These are phyloP conservation scores for Lactifluus hygrophoroides DNA, from an alignment of 768 basidiomycete genomes.

Conservation along the genomic window DNA sequence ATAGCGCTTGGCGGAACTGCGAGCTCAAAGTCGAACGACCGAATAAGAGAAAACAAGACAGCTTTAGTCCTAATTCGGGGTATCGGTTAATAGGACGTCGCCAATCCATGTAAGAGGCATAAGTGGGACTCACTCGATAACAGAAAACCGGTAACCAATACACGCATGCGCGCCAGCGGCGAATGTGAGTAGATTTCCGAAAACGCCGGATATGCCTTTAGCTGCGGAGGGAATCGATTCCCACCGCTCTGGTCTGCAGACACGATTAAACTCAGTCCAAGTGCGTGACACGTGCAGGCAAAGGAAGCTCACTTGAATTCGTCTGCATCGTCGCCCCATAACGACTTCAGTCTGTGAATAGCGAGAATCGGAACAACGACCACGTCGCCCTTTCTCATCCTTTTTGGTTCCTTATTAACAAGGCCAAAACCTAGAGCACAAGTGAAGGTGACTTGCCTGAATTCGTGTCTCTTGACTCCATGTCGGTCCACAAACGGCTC, in stretches of 20 bases:
- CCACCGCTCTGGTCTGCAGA: slow-evolving; percentile 21
- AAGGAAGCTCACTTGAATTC: slow-evolving; percentile 22
- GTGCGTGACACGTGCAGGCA: background rate
- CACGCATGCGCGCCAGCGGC: slow-evolving; percentile 16
- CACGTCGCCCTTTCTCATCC: slow-evolving; percentile 10
- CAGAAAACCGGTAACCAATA: slow-evolving; percentile 20
- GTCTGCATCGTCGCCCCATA: slow-evolving; percentile 22
- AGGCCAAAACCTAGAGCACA: background rate
- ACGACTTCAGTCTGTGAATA: slow-evolving; percentile 10
- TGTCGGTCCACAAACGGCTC: slow-evolving; percentile 19
- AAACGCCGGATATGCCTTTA: slow-evolving; percentile 12
- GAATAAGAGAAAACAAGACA: slow-evolving; percentile 21
- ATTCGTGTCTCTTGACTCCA: slow-evolving; percentile 13
- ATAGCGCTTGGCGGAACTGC: slow-evolving; percentile 6
- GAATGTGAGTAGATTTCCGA: slow-evolving; percentile 17
- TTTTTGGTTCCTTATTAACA: background rate
- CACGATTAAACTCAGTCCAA: background rate
- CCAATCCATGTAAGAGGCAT: too few relatives aligned
- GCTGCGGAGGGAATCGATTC: slow-evolving; percentile 10
- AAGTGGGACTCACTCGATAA: slow-evolving; percentile 16
- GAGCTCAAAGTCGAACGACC: slow-evolving; percentile 23
- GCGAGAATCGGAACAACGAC: slow-evolving; percentile 12
- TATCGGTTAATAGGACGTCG: background rate
- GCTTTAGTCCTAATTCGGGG: slow-evolving; percentile 21
- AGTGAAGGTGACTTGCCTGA: slow-evolving; percentile 11